A percentile compares a stretch with the other conserved stretches of the same genome.
Evolutionary conservation across 106 monocot genomes (phyloP).

Genomic region (Dendrobium officinale): DNA sequence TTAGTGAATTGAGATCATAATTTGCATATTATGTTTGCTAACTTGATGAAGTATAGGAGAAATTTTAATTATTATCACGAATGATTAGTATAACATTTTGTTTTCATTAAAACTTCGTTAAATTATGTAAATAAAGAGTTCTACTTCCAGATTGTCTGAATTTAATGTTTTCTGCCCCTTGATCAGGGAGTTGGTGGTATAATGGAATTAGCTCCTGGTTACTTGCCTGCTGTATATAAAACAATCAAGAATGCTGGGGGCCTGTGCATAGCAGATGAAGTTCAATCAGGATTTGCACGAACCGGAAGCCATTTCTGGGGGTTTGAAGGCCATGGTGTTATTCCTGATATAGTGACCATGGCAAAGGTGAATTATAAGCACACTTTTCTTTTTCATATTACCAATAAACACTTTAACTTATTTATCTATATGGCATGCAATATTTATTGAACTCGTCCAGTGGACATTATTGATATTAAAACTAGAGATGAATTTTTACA

Average conservation of each 20-base stretch:
- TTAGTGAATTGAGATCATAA: neutral
- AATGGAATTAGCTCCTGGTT: slow-evolving; percentile 86
- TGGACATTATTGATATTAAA: neutral
- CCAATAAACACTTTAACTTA: neutral
- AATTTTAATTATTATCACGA: neutral
- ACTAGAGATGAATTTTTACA: neutral
- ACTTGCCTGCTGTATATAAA: slow-evolving; percentile 65
- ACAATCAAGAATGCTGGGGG: slow-evolving; percentile 72
- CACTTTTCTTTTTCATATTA: neutral
- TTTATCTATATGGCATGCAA: neutral
- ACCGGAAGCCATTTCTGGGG: slow-evolving; percentile 89
- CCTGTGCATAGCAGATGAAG: slow-evolving; percentile 90
- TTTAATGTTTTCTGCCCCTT: neutral
- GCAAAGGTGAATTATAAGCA: slow-evolving; percentile 48
- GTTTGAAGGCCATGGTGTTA: slow-evolving; percentile 71
- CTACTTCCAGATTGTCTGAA: neutral
- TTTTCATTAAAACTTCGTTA: neutral
- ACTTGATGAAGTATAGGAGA: neutral
- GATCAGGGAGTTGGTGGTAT: slow-evolving; percentile 60
- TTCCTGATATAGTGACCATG: slow-evolving; percentile 91
- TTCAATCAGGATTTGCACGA: slow-evolving; percentile 81
- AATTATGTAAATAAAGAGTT: neutral
- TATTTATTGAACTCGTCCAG: neutral
- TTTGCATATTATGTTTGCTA: neutral
- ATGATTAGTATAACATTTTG: neutral